These are phyloP conservation scores for Eucalyptus paniculata DNA, from an alignment of 345 rosid genomes.

Conservation along the genomic window DNA sequence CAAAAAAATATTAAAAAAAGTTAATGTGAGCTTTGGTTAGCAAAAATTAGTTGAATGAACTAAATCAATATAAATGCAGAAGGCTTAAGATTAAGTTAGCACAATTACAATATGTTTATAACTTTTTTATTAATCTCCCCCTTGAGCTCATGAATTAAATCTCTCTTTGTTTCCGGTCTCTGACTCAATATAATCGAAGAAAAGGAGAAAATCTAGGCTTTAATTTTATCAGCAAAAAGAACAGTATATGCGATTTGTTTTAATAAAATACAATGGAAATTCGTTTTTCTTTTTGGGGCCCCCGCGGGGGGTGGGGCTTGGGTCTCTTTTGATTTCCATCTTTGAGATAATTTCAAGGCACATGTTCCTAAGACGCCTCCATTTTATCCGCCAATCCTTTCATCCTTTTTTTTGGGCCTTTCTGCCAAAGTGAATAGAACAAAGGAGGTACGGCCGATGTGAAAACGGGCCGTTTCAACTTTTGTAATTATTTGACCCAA, in stretches of 20 bases:
- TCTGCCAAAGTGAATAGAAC: background rate
- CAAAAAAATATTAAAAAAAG: background rate
- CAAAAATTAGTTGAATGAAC: too few species aligned
- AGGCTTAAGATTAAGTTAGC: fast-evolving
- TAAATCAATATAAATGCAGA: fast-evolving
- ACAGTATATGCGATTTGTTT: background rate
- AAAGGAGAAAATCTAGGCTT: background rate
- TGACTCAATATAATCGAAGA: background rate
- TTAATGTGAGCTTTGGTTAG: fast-evolving
- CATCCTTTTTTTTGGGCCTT: background rate
- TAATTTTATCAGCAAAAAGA: background rate
- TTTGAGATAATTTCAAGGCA: background rate
- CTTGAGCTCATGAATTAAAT: background rate
- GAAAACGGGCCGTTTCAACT: background rate
- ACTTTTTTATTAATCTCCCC: background rate
- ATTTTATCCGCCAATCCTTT: background rate
- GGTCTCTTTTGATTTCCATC: background rate
- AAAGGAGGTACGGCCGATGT: background rate
- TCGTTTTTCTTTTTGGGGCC: background rate
- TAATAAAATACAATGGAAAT: background rate
- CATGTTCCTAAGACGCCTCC: background rate
- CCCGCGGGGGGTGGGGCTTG: background rate
- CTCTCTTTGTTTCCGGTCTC: fast-evolving
- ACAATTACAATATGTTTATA: too few species aligned
- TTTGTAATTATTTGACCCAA: too few species aligned